Evolutionary conservation across 495 filamentous ascomycete species (phyloP), one percentile per base, ranked within the genome.

Genomic region (Margaritispora aquatica): DNA sequence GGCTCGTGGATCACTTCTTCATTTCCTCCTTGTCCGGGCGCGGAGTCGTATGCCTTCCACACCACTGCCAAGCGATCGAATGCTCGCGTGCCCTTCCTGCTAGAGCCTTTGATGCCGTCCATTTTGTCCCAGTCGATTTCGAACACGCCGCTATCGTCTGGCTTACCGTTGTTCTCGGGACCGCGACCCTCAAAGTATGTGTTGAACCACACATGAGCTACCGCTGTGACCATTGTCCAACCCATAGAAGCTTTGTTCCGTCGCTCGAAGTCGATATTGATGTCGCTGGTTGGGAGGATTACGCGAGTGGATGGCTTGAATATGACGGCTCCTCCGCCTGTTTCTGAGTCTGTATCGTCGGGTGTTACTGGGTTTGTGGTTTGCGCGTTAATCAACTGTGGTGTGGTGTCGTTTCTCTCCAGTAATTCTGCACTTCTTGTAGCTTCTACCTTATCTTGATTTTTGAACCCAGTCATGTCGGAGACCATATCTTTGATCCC

Each of bases 121-220:
- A 85, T 74, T 68, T 76, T 74, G 48, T 83, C 80, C 81, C 81
- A 84, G 0, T 83, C 78, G 48, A 83, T 82, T 47, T 80, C 76
- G 49, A 84, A 83, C 10, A 82, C 76, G 5, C 81, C 81, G 51
- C 68, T 77, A 5, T 75, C 69, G 54, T 80, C 75, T 0, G 78
- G 69, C n/a, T 61, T 66, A 21, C 77, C 75, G 36, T 68, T 70
- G 19, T 80, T 73, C 63, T 91, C 83, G 17, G 88, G 78, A 0
- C 84, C 84, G 60, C 85, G 80, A 13, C 91, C 92, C 73, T 97
- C 94, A 61, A 97, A 97, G 73, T 85, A 97, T 1, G 86, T 74
- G 66, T 98, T 98, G 74, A 96, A 96, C 94, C 94, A 98, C 27
- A 96, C 88, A 59, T 97, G 92, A 1, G 92, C 90, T 34, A 97